These are phyloP conservation scores for Isoetes taiwanensis DNA, from an alignment of 75 land plant species.

Conservation along the genomic window DNA sequence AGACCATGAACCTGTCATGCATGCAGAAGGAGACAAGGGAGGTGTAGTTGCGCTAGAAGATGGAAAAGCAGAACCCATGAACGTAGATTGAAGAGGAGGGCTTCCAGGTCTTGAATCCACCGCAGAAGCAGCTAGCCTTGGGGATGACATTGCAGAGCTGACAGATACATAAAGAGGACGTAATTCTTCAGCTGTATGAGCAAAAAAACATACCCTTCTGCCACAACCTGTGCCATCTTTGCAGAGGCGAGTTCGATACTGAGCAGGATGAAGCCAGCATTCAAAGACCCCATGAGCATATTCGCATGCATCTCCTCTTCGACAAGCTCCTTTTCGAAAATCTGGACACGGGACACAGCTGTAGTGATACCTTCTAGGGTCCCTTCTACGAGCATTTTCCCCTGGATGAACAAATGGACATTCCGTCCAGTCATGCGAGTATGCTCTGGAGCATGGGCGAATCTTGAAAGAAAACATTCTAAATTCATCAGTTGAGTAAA, in stretches of 20 bases:
- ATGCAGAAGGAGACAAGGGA: conserved; percentile 3
- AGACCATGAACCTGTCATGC: conserved; percentile 49
- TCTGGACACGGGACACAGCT: conserved; percentile 11
- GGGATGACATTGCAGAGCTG: neutral
- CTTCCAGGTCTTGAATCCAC: neutral
- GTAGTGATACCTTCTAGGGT: neutral
- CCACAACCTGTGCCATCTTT: conserved; percentile 2
- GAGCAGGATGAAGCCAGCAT: conserved; percentile 7
- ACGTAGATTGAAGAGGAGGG: neutral
- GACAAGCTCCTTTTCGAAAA: conserved; percentile 1
- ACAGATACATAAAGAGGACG: neutral
- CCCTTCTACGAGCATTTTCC: neutral
- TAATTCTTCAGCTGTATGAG: neutral
- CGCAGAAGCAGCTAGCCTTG: conserved; percentile 3
- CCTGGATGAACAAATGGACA: conserved; percentile 7
- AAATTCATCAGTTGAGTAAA: conserved; percentile 2
- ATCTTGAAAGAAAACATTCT: conserved; percentile 2
- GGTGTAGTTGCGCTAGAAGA: conserved; percentile 4
- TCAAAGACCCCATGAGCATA: neutral
- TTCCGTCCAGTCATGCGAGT: conserved; percentile 6
- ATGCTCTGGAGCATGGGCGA: conserved; percentile 4
- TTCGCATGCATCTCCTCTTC: neutral
- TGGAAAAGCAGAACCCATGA: neutral
- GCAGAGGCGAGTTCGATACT: neutral
- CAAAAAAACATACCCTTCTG: conserved; percentile 6